phyloP scores from a whole-genome alignment of 805 yeast species.

The Blastobotrys peoriensis region DNA sequence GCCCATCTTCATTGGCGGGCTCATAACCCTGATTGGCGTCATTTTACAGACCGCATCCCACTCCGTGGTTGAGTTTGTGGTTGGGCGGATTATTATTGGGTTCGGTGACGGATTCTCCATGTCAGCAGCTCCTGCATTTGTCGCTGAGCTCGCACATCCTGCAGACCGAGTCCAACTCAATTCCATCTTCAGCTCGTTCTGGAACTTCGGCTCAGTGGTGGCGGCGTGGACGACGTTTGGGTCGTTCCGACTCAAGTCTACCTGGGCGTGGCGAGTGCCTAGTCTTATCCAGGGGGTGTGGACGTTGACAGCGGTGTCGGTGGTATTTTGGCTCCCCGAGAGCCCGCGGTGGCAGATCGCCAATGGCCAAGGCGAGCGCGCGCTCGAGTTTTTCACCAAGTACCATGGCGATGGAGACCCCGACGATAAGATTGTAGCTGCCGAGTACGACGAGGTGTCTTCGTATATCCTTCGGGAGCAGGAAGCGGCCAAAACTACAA shows the following conservation, averaged over 20 bases:
- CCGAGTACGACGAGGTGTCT: slow-evolving; percentile 7
- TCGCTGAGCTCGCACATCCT: slow-evolving; percentile 17
- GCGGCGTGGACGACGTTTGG: slow-evolving; percentile 76
- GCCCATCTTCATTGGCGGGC: too few species aligned
- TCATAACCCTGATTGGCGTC: too few species aligned
- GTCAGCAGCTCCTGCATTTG: slow-evolving; percentile 43
- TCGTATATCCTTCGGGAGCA: slow-evolving; percentile 3
- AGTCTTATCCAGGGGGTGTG: slow-evolving; percentile 62
- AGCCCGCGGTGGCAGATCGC: slow-evolving; percentile 13
- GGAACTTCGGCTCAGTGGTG: slow-evolving; percentile 63
- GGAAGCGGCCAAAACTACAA: background rate
- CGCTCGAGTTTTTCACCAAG: slow-evolving; percentile 1
- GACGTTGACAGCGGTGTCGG: slow-evolving; percentile 37
- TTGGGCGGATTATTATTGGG: slow-evolving; percentile 44
- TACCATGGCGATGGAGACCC: slow-evolving; percentile 11
- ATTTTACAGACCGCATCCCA: too few species aligned
- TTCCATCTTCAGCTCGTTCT: slow-evolving; percentile 60
- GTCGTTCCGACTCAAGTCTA: slow-evolving; percentile 32
- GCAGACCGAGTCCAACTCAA: slow-evolving; percentile 46
- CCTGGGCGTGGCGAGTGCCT: slow-evolving; percentile 67
- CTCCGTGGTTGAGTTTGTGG: too few species aligned
- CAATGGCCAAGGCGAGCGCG: slow-evolving; percentile 2
- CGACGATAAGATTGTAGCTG: slow-evolving; percentile 3
- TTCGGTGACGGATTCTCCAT: slow-evolving; percentile 39
- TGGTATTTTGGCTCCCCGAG: slow-evolving; percentile 12